Evolutionary conservation across 2,329 filamentous ascomycete species (phyloP).

Genomic region (Trichoderma guizhouense): DNA sequence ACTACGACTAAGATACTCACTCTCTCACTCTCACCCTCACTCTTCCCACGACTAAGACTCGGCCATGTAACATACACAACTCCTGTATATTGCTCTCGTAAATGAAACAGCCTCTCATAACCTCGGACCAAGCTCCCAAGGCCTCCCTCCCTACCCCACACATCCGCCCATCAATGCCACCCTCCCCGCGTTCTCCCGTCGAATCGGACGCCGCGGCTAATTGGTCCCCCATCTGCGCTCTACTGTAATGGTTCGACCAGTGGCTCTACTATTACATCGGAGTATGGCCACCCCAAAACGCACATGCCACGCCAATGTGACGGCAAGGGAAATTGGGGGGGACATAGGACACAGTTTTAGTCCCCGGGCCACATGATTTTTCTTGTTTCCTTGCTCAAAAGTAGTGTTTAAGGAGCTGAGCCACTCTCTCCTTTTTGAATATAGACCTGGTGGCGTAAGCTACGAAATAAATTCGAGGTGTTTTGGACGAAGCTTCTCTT

Average conservation of each 20-base stretch:
- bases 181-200: conserved; percentile 15
- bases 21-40: too few species aligned
- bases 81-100: neutral
- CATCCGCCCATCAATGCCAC: neutral
- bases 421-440: neutral
- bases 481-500: neutral
- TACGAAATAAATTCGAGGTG: neutral
- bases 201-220: conserved; percentile 16
- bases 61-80: neutral
- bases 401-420: neutral
- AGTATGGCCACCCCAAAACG: neutral
- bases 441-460: neutral
- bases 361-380: neutral
- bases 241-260: neutral
- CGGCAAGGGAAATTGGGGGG: neutral
- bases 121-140: neutral
- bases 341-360: neutral
- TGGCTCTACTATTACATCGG: neutral
- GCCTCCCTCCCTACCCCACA: neutral
- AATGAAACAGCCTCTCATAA: neutral
- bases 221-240: neutral
- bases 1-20: too few species aligned
- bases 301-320: neutral
- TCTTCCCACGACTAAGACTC: neutral
- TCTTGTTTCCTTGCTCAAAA: neutral